phyloP scores from a whole-genome alignment of 2,329 filamentous ascomycete genomes.

The Aschersonia sp. region DNA sequence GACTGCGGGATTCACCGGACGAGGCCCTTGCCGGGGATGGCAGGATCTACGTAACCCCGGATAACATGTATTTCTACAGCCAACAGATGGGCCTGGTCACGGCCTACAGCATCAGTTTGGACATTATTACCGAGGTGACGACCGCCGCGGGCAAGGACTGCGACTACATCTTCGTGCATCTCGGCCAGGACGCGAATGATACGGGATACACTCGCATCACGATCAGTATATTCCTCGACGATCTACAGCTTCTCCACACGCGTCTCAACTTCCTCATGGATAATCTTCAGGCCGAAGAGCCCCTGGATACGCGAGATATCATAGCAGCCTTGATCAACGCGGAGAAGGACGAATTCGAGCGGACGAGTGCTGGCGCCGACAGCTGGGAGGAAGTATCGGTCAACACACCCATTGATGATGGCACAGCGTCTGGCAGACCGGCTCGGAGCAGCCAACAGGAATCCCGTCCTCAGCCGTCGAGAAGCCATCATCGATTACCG shows the following conservation, averaged over 20 bases:
- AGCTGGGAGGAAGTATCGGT: slow-evolving; percentile 78
- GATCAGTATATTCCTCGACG: slow-evolving; percentile 86
- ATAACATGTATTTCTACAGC: slow-evolving; percentile 91
- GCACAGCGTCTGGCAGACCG: slow-evolving; percentile 26
- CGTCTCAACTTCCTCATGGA: slow-evolving; percentile 77
- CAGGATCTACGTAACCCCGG: slow-evolving; percentile 73
- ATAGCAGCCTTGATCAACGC: slow-evolving; percentile 61
- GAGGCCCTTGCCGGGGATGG: slow-evolving; percentile 44
- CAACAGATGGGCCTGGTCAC: slow-evolving; percentile 85
- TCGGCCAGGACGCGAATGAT: slow-evolving; percentile 45
- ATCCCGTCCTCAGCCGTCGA: slow-evolving; percentile 19
- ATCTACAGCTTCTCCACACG: slow-evolving; percentile 65
- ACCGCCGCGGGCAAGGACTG: slow-evolving; percentile 80
- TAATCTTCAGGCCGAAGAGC: slow-evolving; percentile 59
- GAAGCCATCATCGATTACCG: slow-evolving; percentile 22
- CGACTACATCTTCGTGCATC: slow-evolving; percentile 81
- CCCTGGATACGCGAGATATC: slow-evolving; percentile 52
- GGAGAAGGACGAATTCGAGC: slow-evolving; percentile 46
- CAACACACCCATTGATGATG: slow-evolving; percentile 42
- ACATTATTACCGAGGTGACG: slow-evolving; percentile 74
- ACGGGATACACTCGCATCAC: slow-evolving; percentile 60
- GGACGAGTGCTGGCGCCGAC: slow-evolving; percentile 57
- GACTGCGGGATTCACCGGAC: slow-evolving; percentile 23
- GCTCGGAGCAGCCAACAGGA: slow-evolving; percentile 16
- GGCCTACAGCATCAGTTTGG: slow-evolving; percentile 62